phyloP scores from a whole-genome alignment of 495 filamentous ascomycete species.

The Parathielavia hyrcaniae region DNA sequence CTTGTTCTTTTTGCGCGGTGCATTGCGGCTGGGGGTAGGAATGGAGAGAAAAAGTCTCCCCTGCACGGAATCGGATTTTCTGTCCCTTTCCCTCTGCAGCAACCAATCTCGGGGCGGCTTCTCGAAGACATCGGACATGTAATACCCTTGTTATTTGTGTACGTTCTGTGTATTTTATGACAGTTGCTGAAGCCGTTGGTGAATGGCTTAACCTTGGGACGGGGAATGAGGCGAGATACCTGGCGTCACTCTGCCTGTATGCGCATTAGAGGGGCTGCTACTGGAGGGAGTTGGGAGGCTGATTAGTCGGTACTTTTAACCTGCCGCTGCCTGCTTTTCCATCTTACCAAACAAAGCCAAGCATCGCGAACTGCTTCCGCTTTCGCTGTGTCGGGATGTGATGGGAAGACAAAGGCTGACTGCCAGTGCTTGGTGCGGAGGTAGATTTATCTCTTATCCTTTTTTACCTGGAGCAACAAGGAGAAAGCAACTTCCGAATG shows the following conservation, averaged over 20 bases:
- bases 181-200: background rate
- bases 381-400: too few relatives aligned
- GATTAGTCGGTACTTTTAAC: constrained; percentile 1
- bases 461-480: too few relatives aligned
- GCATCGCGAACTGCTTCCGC: too few relatives aligned
- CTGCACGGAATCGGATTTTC: background rate
- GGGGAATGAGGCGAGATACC: background rate
- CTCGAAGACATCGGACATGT: background rate
- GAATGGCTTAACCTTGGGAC: constrained; percentile 2
- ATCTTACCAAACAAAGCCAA: too few relatives aligned
- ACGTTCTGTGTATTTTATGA: constrained; percentile 10
- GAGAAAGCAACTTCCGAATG: too few relatives aligned
- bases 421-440: too few relatives aligned
- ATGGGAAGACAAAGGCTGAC: too few relatives aligned
- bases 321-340: too few relatives aligned
- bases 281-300: background rate
- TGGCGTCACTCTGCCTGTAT: background rate
- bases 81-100: background rate
- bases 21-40: constrained; percentile 10
- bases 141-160: constrained; percentile 3
- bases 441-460: too few relatives aligned
- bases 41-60: background rate
- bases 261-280: constrained; percentile 10
- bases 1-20: constrained; percentile 10
- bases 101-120: background rate